Conservation (phyloP, 768 basidiomycete genomes). For the Infundibulicybe gibba region DNA sequence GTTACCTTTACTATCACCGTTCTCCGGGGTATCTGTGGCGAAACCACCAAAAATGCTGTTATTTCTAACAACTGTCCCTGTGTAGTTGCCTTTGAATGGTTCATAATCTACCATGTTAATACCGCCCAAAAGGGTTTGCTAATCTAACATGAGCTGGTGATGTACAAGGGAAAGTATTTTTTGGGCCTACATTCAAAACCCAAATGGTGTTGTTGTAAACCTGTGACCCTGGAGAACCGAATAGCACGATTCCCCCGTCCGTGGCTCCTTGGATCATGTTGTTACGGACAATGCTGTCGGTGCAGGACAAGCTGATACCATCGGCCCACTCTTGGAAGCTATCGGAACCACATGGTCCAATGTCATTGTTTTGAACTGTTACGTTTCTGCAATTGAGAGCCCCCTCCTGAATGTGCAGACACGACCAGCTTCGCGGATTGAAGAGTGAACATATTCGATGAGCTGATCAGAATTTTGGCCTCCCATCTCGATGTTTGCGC, state of each 20-base stretch:
- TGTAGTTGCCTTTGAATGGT: slow-evolving; percentile 67
- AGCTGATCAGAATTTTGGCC: slow-evolving; percentile 69
- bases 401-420: slow-evolving; percentile 76
- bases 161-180: slow-evolving; percentile 1
- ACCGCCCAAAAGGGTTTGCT: slow-evolving; percentile 72
- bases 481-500: slow-evolving; percentile 85
- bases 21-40: slow-evolving; percentile 40
- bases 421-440: slow-evolving; percentile 81
- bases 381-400: slow-evolving; percentile 57
- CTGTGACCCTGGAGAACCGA: slow-evolving; percentile 69
- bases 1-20: slow-evolving; percentile 44
- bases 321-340: slow-evolving; percentile 75
- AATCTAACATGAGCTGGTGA: slow-evolving; percentile 4
- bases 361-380: slow-evolving; percentile 77
- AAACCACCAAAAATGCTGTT: slow-evolving; percentile 71
- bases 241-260: slow-evolving; percentile 78
- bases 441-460: slow-evolving; percentile 74
- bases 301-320: slow-evolving; percentile 73
- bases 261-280: slow-evolving; percentile 73
- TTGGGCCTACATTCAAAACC: slow-evolving; percentile 53
- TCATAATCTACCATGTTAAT: slow-evolving; percentile 76
- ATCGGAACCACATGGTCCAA: slow-evolving; percentile 73
- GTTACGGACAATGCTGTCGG: slow-evolving; percentile 55
- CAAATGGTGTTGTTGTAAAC: slow-evolving; percentile 78
- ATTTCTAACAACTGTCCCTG: slow-evolving; percentile 59